These are phyloP conservation scores for Fusarium mundagurra DNA, from an alignment of 2,329 filamentous ascomycete genomes.

Conservation along the genomic window DNA sequence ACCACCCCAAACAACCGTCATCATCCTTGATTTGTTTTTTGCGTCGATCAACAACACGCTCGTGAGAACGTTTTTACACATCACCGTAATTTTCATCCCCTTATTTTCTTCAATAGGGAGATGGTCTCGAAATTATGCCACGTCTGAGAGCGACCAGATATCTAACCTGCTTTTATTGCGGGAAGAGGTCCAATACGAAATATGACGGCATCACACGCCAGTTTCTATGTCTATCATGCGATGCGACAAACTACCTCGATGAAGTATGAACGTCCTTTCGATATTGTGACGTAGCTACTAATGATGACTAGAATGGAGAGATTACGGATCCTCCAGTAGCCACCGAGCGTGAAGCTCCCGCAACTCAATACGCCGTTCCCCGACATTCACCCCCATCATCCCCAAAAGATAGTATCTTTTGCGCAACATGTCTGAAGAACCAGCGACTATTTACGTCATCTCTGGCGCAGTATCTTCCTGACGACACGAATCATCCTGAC, in stretches of 20 bases:
- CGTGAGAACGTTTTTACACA: background rate
- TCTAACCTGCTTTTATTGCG: constrained; percentile 86
- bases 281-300: background rate
- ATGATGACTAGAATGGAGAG: constrained; percentile 73
- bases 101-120: background rate
- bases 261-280: constrained; percentile 62
- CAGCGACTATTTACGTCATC: constrained; percentile 82
- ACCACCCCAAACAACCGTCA: constrained; percentile 32
- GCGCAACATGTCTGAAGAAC: constrained; percentile 85
- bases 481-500: constrained; percentile 71
- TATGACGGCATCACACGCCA: constrained; percentile 68
- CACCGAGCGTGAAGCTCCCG: constrained; percentile 55
- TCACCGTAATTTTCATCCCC: background rate
- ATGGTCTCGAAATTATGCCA: constrained; percentile 51
- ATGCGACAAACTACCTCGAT: constrained; percentile 89
- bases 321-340: constrained; percentile 85
- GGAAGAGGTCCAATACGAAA: constrained; percentile 69
- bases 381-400: constrained; percentile 43
- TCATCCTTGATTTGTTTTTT: constrained; percentile 19
- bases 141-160: constrained; percentile 54
- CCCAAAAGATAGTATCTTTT: constrained; percentile 62
- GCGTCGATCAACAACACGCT: constrained; percentile 20
- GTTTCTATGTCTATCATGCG: constrained; percentile 82
- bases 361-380: constrained; percentile 59
- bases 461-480: constrained; percentile 81